Evolutionary conservation across 2,329 filamentous ascomycete species (phyloP), one percentile per base, ranked within the genome.

Genomic region (Fonsecaea erecta): DNA sequence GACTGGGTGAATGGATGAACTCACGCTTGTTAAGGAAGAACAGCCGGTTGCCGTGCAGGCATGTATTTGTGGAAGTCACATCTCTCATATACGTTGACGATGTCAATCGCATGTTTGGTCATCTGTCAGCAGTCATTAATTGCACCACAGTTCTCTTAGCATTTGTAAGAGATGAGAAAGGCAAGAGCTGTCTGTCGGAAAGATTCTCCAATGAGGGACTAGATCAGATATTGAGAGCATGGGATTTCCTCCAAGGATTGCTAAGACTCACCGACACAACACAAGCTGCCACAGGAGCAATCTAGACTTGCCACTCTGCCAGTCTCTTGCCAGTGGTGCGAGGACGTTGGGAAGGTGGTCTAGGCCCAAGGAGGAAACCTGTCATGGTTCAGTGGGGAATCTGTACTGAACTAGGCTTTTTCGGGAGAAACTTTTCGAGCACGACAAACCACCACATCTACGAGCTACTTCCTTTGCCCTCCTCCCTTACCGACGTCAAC

Each of bases 81-180:
- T 18, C 37, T 18, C 37, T 43, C 35, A 5, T 40, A 16, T 16
- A 40, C 16, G 12, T 5, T 40, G 35, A 43, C 9, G 37, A 43
- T 18, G 16, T 18, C 6, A 18, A 5, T 18, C 7, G n/a, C 37
- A 18, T 43, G 9, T 43, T 12, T 43, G 35, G 16, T 6, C 35
- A n/a, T n/a, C 16, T 40, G 37, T 5, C 4, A 21, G 6, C 37
- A 18, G 37, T n/a, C 37, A 4, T 18, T 18, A 18, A 16, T 43
- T 9, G 16, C 16, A 8, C 14, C 5, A 43, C 6, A 43, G 5
- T 7, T 8, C 37, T 43, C n/a, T 3, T 12, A 24, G 11, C 35
- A 30, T 57, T 21, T 62, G 16, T 65, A 6, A 35, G 32, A 40
- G 48, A 14, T 55, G 24, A 48, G 52, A 52, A 43, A 52, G n/a